These are phyloP conservation scores for Globisporangium nagaii DNA, from an alignment of 352 stramenopile species.

Conservation along the genomic window DNA sequence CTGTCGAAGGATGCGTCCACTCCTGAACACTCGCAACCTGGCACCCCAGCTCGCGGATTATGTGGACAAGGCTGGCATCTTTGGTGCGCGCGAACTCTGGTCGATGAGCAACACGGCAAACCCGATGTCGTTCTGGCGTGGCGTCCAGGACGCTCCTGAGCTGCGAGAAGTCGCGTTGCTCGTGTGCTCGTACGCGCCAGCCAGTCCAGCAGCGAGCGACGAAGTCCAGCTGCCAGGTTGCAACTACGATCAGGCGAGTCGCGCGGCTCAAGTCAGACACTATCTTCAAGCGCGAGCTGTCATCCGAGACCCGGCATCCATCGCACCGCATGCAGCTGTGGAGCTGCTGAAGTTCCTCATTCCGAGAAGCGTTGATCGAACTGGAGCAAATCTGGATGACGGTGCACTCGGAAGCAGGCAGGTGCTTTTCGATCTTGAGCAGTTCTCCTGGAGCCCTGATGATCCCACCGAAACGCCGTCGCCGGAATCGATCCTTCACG, in stretches of 20 bases:
- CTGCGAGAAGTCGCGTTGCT: slow-evolving; percentile 9
- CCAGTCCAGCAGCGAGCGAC: neutral
- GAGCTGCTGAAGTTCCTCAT: slow-evolving; percentile 6
- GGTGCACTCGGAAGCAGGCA: neutral
- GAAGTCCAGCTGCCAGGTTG: neutral
- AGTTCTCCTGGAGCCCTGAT: neutral
- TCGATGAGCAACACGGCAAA: neutral
- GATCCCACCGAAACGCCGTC: neutral
- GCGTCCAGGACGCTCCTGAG: slow-evolving; percentile 1
- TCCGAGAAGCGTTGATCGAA: neutral
- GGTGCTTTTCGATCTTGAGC: neutral
- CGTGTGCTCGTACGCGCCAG: slow-evolving; percentile 9
- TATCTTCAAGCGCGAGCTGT: neutral
- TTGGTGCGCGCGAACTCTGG: neutral
- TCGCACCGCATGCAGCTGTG: neutral
- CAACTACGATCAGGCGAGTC: neutral
- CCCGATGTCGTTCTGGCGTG: slow-evolving; percentile 9
- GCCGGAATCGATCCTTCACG: neutral
- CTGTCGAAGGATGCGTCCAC: neutral
- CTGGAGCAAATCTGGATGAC: neutral
- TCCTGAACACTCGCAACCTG: neutral
- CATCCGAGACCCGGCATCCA: neutral
- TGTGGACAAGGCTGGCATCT: neutral
- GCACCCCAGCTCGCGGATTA: slow-evolving; percentile 4
- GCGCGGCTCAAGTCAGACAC: slow-evolving; percentile 8